Base-by-base conservation (phyloP, 2,329 filamentous ascomycete species). In the Lojkania enalia region DNA sequence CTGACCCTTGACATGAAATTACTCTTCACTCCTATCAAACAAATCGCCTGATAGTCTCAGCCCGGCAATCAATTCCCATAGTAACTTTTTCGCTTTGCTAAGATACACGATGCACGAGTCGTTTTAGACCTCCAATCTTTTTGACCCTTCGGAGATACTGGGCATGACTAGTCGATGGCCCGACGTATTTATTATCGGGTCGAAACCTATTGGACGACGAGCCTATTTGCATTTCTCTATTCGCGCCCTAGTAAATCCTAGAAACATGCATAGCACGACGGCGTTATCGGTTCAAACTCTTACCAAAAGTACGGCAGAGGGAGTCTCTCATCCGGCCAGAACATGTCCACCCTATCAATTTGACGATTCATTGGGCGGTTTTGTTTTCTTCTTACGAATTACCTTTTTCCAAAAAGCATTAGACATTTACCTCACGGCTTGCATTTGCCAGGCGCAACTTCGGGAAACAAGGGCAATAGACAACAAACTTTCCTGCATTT, bases 1-100 rank as follows among this genome's bases (percentile, higher is more conserved):
- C 74, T 86, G 55, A 86, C 82, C 5, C 74, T 88, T 49, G 81
- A 88, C 68, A 87, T 88, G 84, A 82, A 82, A 60, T 76, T 83
- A 57, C 74, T 90, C 39, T 88, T 89, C 66, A 82, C 78, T 60
- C 84, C 85, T 13, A 74, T 76, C 63, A 64, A 70, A n/a, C n/a
- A n/a, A n/a, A n/a, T n/a, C n/a, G n/a, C n/a, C n/a, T n/a, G n/a
- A n/a, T n/a, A n/a, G n/a, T n/a, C n/a, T n/a, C n/a, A n/a, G n/a
- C n/a, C n/a, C n/a, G n/a, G n/a, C n/a, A n/a, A n/a, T n/a, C n/a
- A n/a, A n/a, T n/a, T n/a, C n/a, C n/a, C n/a, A n/a, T n/a, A n/a
- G n/a, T n/a, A n/a, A 35, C 38, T 47, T n/a, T 38, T 19, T 14
- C 11, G 32, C 12, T 14, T n/a, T 19, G 12, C 16, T 11, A 11